phyloP scores from a whole-genome alignment of 805 yeast genomes.

The Starmerella sp. region DNA sequence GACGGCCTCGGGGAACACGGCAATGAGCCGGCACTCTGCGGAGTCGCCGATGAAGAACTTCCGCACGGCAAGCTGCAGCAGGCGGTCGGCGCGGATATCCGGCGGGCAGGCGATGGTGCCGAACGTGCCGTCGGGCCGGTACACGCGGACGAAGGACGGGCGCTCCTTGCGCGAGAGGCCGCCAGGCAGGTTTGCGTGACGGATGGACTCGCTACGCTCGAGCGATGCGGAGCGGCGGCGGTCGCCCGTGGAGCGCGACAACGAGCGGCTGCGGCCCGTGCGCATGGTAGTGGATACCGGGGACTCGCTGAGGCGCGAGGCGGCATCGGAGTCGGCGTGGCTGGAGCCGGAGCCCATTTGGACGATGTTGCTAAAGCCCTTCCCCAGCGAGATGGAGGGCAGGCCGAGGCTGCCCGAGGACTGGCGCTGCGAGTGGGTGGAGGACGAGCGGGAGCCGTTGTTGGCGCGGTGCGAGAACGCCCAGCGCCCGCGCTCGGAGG shows the following conservation, averaged over 20 bases:
- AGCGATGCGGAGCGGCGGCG: not conserved
- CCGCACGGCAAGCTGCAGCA: constrained; percentile 58
- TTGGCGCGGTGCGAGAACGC: not conserved
- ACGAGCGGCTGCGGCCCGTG: constrained; percentile 3
- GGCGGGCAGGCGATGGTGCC: constrained; percentile 72
- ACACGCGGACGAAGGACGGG: constrained; percentile 45
- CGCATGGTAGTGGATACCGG: not conserved
- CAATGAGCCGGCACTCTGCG: constrained; percentile 16
- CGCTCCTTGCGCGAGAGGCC: constrained; percentile 1
- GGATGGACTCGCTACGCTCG: constrained; percentile 4
- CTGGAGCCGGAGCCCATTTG: not conserved
- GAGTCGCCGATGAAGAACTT: constrained; percentile 39
- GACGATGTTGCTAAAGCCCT: not conserved
- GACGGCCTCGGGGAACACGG: constrained; percentile 15
- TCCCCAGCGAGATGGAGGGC: not conserved
- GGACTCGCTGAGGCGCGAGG: not conserved
- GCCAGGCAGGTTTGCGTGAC: constrained; percentile 19
- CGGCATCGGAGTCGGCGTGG: not conserved
- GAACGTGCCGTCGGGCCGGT: constrained; percentile 72
- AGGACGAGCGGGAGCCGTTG: not conserved
- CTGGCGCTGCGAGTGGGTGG: not conserved
- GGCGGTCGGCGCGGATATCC: constrained; percentile 64
- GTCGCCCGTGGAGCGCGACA: not conserved
- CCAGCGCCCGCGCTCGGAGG: constrained; percentile 1
- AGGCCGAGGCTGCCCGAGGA: not conserved